These are phyloP conservation scores for Daldinia sp. DNA, from an alignment of 2,329 filamentous ascomycete species.

Conservation along the genomic window DNA sequence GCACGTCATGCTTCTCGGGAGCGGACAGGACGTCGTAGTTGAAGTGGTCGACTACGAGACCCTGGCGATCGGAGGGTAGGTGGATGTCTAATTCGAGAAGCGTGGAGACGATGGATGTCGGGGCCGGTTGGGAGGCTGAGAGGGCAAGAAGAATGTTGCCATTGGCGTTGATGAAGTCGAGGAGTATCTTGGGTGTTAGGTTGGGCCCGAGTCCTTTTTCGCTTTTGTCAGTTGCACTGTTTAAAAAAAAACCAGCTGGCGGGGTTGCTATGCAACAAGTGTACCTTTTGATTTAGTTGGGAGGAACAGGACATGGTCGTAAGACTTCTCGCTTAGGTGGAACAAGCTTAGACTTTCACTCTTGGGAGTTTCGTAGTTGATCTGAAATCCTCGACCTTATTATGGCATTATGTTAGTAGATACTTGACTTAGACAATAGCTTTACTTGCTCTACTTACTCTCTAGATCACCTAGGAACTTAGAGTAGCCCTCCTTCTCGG, in stretches of 20 bases:
- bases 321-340: constrained; percentile 85
- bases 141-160: constrained; percentile 93
- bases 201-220: constrained; percentile 82
- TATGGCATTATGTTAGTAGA: constrained; percentile 21
- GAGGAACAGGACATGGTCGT: constrained; percentile 91
- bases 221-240: constrained; percentile 6
- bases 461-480: constrained; percentile 81
- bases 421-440: not conserved
- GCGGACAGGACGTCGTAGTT: constrained; percentile 85
- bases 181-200: constrained; percentile 84
- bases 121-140: constrained; percentile 76
- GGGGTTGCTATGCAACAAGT: constrained; percentile 30
- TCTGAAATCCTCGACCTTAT: constrained; percentile 79
- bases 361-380: constrained; percentile 87
- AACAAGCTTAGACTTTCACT: constrained; percentile 82
- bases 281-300: constrained; percentile 90
- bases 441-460: constrained; percentile 64
- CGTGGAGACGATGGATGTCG: constrained; percentile 79
- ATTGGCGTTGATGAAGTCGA: constrained; percentile 90
- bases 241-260: not conserved
- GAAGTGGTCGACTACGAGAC: constrained; percentile 94
- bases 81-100: constrained; percentile 90
- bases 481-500: constrained; percentile 85
- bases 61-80: constrained; percentile 86
- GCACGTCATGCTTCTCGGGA: constrained; percentile 86